phyloP scores from a whole-genome alignment of 352 stramenopile genomes.

The Elongisporangium prolatum region DNA sequence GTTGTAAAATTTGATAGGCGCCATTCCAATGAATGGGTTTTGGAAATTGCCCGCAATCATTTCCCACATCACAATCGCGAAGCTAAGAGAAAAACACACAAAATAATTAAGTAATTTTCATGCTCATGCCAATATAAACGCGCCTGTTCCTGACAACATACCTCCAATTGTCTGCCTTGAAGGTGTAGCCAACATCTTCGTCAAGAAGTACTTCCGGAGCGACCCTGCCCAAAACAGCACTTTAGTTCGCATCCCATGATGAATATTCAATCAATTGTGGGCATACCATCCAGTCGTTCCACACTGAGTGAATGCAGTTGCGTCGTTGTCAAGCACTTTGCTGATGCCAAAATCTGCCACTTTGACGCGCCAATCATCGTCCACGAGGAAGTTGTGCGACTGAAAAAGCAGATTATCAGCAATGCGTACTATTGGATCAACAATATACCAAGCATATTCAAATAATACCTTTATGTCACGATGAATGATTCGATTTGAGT shows the following conservation, averaged over 20 bases:
- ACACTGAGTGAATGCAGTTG: slow-evolving; percentile 79
- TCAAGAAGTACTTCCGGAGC: slow-evolving; percentile 84
- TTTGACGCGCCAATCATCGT: slow-evolving; percentile 88
- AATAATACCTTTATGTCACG: slow-evolving; percentile 86
- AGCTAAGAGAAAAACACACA: slow-evolving; percentile 29
- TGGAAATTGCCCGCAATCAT: slow-evolving; percentile 79
- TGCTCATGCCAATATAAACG: no score
- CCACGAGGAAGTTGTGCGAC: slow-evolving; percentile 89
- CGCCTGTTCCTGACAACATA: no score
- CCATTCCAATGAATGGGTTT: slow-evolving; percentile 88
- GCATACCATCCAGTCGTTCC: slow-evolving; percentile 82
- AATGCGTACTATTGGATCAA: slow-evolving; percentile 1
- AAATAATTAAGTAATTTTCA: background rate
- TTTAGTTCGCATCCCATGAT: background rate
- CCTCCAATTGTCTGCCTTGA: slow-evolving; percentile 90
- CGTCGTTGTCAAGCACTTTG: slow-evolving; percentile 80
- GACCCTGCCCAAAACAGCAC: slow-evolving; percentile 43
- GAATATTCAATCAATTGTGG: background rate
- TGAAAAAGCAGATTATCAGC: slow-evolving; percentile 13
- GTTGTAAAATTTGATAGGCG: slow-evolving; percentile 89
- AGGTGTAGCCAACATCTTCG: slow-evolving; percentile 85
- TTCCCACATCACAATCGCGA: slow-evolving; percentile 90
- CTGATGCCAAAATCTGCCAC: slow-evolving; percentile 88
- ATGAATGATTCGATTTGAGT: slow-evolving; percentile 86
- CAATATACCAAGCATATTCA: background rate